phyloP scores from a whole-genome alignment of 768 basidiomycete species.

The Strobilomyces echinocephalus region DNA sequence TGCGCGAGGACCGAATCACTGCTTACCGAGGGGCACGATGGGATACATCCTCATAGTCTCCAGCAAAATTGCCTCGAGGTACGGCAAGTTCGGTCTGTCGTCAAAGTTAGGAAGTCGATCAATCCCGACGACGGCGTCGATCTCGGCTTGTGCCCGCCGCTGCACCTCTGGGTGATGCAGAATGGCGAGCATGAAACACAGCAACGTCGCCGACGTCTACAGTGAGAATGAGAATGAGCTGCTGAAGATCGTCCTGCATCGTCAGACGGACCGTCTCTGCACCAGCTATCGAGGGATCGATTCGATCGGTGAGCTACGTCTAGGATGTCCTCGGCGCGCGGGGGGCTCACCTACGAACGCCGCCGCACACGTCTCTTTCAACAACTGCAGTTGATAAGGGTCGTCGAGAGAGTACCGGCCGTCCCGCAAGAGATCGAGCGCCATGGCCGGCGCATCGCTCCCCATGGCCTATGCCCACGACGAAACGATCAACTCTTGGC shows the following conservation, averaged over 20 bases:
- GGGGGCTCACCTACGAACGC: constrained; percentile 13
- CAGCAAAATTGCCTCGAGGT: background rate
- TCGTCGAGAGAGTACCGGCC: background rate
- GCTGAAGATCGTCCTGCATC: background rate
- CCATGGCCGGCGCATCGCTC: constrained; percentile 11
- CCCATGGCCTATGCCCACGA: constrained; percentile 14
- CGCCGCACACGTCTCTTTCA: constrained; percentile 1
- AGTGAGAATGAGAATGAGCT: background rate
- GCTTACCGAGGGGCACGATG: constrained; percentile 9
- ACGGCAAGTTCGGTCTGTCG: background rate
- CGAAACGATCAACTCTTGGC: background rate
- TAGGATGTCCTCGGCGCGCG: background rate
- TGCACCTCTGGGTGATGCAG: constrained; percentile 29
- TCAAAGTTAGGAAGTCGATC: background rate
- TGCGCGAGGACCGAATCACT: background rate
- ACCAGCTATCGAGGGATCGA: constrained; percentile 12
- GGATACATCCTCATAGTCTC: background rate
- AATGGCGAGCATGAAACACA: constrained; percentile 32
- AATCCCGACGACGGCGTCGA: background rate
- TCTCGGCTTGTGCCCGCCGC: background rate
- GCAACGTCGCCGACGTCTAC: constrained; percentile 13
- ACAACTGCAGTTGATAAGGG: constrained; percentile 6
- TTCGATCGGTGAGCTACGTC: background rate
- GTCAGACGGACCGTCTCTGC: constrained; percentile 15
- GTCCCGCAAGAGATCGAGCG: constrained; percentile 4